A percentile compares a stretch with the other conserved stretches of the same genome.
Evolutionary conservation across 2,329 filamentous ascomycete genomes (phyloP).

Genomic region (Aspergillus brunneoviolaceus): DNA sequence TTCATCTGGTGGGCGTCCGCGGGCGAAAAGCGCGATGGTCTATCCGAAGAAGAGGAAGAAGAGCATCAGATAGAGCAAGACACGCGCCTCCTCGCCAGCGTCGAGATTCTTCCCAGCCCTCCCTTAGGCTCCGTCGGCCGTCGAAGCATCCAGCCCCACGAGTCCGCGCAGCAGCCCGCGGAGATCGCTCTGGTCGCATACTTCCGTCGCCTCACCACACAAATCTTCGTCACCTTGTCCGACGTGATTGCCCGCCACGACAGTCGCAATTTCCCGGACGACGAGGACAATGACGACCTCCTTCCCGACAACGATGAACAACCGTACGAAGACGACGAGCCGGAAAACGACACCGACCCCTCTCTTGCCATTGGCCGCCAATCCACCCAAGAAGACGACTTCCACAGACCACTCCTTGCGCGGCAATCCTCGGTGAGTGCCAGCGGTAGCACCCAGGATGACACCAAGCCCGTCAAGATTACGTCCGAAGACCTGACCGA

Average conservation of each 20-base stretch:
- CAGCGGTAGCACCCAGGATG: neutral
- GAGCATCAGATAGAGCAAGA: constrained; percentile 47
- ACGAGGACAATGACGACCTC: constrained; percentile 1
- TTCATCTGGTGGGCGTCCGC: constrained; percentile 70
- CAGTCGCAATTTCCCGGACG: constrained; percentile 17
- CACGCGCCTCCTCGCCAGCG: constrained; percentile 38
- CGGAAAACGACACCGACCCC: constrained; percentile 23
- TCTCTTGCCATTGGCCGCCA: constrained; percentile 26
- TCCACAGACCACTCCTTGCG: constrained; percentile 26
- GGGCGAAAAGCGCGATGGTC: constrained; percentile 57
- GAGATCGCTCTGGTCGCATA: constrained; percentile 52
- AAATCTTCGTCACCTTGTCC: constrained; percentile 47
- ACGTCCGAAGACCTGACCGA: constrained; percentile 46
- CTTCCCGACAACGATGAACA: neutral
- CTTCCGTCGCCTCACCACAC: constrained; percentile 49
- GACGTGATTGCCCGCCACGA: constrained; percentile 46
- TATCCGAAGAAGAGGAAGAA: constrained; percentile 56
- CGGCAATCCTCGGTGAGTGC: constrained; percentile 13
- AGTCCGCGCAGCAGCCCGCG: constrained; percentile 36
- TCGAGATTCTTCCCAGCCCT: constrained; percentile 34
- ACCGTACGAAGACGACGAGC: neutral
- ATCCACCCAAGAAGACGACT: constrained; percentile 29
- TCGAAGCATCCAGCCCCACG: constrained; percentile 28
- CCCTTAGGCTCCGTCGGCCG: constrained; percentile 25
- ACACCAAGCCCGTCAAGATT: constrained; percentile 36